Base-by-base conservation (phyloP, 2,329 filamentous ascomycete species). In the Ceratocystis smalleyi region DNA sequence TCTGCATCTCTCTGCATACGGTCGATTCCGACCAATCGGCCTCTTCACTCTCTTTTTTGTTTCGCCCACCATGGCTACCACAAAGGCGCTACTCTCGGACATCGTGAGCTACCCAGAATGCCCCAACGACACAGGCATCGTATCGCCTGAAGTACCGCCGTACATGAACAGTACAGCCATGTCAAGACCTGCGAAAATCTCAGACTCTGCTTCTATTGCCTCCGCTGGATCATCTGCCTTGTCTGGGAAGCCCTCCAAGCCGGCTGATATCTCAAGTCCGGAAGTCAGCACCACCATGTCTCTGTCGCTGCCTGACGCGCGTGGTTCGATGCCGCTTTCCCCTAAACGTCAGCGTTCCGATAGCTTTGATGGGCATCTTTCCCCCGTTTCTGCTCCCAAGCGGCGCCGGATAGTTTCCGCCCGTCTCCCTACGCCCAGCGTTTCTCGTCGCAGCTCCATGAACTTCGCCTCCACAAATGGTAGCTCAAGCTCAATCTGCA, bases 401-500 rank as follows among this genome's bases (percentile, higher is more conserved):
- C 65, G 65, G 24, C 57, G 57, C 19, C 62, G 65, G 5, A 40
- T 66, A 10, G 43, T 59, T 32, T 66, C 62, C 5, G 62, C 65
- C 35, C 57, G 62, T 47, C 57, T 66, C 5, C 65, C 65, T 19
- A 66, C 65, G 12, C 65, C 65, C 7, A 59, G 59, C 24, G 65
- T 64, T 35, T 66, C 65, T 35, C 65, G 65, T 19, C 59, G 65
- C 2, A 66, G 61, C n/a, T 66, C 65, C 10, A 64, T 64, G 57
- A 66, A 66, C 55, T 61, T 66, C 40, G 40, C 51, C 40, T 51
- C 62, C 19, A 24, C 49, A 15, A 32, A 43, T 3, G 24, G 22
- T 5, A 43, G 32, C 17, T 40, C 57, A 2, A 24, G 32, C 5
- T 40, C 57, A 5, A 24, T 35, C 22, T 32, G 57, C 30, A 43